A percentile compares a stretch with the other conserved stretches of the same genome.
Evolutionary conservation across 1,284 basidiomycete genomes (phyloP).

Genomic region (Mycena sp.): DNA sequence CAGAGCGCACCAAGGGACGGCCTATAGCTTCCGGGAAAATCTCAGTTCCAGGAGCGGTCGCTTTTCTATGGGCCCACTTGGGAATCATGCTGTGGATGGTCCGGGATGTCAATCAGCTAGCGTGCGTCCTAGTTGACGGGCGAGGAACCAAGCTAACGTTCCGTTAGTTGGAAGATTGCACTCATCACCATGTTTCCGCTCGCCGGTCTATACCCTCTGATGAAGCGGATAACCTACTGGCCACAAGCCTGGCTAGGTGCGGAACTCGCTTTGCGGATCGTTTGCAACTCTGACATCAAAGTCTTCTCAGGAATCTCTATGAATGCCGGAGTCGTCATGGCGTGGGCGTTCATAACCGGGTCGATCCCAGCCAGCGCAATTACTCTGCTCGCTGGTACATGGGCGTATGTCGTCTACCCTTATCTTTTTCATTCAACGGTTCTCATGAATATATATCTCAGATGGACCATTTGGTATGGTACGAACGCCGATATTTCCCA

Average conservation of each 20-base stretch:
- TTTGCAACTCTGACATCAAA: background rate
- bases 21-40: background rate
- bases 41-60: conserved; percentile 13
- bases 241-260: conserved; percentile 44
- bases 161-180: conserved; percentile 17
- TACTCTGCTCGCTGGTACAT: too few species aligned
- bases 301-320: conserved; percentile 33
- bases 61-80: conserved; percentile 18
- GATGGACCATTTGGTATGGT: conserved; percentile 77
- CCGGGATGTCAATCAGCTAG: conserved; percentile 16
- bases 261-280: conserved; percentile 38
- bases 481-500: conserved; percentile 1
- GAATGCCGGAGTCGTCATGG: conserved; percentile 53
- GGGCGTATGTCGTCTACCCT: conserved; percentile 49
- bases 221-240: conserved; percentile 37
- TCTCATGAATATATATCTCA: conserved; percentile 40
- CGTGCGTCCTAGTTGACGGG: conserved; percentile 3
- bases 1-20: background rate
- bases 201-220: conserved; percentile 31
- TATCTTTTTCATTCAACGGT: conserved; percentile 46
- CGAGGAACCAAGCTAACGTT: background rate
- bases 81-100: conserved; percentile 21
- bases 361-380: conserved; percentile 49
- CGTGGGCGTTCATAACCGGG: conserved; percentile 44
- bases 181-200: background rate